These are phyloP conservation scores for Coriaria nepalensis DNA, from an alignment of 306 rosid species.

Conservation along the genomic window DNA sequence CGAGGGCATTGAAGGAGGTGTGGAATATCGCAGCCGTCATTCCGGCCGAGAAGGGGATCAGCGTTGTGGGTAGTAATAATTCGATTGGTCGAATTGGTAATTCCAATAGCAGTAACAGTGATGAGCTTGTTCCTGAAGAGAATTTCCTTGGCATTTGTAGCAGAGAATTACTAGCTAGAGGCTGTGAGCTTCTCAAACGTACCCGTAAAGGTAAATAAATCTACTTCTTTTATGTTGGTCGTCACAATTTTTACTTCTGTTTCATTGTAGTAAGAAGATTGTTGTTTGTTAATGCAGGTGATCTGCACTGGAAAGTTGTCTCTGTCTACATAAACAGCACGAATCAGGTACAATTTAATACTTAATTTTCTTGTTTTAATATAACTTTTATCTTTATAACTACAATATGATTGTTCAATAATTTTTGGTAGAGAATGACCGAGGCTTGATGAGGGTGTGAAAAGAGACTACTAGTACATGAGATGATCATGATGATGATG, in stretches of 20 bases:
- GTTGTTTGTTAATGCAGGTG: conserved; percentile 42
- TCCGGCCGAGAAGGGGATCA: conserved; percentile 58
- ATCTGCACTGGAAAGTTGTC: conserved; percentile 93
- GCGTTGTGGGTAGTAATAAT: conserved; percentile 17
- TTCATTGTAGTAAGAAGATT: background rate
- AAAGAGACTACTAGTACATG: conserved; percentile 13
- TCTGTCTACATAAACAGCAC: conserved; percentile 66
- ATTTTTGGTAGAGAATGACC: conserved; percentile 9
- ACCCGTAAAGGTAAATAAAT: conserved; percentile 55
- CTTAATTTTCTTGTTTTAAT: background rate
- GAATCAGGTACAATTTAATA: conserved; percentile 45
- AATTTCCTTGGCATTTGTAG: conserved; percentile 64
- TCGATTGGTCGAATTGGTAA: conserved; percentile 18
- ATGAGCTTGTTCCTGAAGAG: conserved; percentile 52
- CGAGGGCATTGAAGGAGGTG: conserved; percentile 84
- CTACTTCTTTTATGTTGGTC: too few species aligned
- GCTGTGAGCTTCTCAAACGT: conserved; percentile 81
- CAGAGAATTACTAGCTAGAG: conserved; percentile 60
- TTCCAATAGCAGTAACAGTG: conserved; percentile 51
- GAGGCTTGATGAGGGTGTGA: conserved; percentile 14
- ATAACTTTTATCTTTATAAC: background rate
- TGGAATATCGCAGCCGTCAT: conserved; percentile 86
- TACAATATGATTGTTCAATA: too few species aligned
- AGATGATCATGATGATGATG: conserved; percentile 20
- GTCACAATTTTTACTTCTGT: background rate